A percentile compares a stretch with the other conserved stretches of the same genome.
phyloP scores from a whole-genome alignment of 345 rosid species.

The Hypericum androsaemum region DNA sequence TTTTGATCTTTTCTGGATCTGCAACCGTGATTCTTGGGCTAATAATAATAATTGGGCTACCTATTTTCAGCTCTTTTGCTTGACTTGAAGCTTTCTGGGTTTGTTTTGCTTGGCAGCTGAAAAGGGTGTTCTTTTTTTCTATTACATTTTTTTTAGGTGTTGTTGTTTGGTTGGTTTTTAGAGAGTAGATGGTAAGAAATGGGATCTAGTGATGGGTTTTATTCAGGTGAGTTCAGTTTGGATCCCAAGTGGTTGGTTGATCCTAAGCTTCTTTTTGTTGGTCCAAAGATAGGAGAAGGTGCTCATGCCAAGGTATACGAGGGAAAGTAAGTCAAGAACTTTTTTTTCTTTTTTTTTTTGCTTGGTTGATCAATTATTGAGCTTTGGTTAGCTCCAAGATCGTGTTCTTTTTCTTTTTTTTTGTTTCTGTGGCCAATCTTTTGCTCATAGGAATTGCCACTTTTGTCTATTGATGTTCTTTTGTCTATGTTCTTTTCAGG shows the following conservation, averaged over 20 bases:
- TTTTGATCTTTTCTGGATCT: too few relatives aligned
- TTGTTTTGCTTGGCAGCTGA: too few relatives aligned
- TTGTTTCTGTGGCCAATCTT: too few relatives aligned
- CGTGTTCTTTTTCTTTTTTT: too few relatives aligned
- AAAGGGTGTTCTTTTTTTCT: slow-evolving; percentile 13
- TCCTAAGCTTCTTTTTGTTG: slow-evolving; percentile 84
- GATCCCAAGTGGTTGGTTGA: slow-evolving; percentile 86
- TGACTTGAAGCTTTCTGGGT: too few relatives aligned
- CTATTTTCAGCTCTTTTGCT: too few relatives aligned
- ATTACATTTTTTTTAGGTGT: slow-evolving; percentile 10
- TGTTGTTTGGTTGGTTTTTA: too few relatives aligned
- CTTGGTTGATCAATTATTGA: slow-evolving; percentile 4
- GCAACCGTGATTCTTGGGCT: too few relatives aligned
- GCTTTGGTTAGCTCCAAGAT: slow-evolving; percentile 10
- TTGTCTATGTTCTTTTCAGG: slow-evolving; percentile 27
- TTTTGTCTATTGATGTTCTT: background rate
- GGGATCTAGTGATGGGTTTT: slow-evolving; percentile 78
- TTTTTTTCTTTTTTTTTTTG: slow-evolving; percentile 9
- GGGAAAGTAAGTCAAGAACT: slow-evolving; percentile 71
- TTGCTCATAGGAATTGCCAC: too few relatives aligned
- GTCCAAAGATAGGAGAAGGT: slow-evolving; percentile 97
- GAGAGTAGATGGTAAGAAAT: slow-evolving; percentile 19
- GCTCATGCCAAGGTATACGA: slow-evolving; percentile 98
- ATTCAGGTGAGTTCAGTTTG: slow-evolving; percentile 48
- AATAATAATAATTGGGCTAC: too few relatives aligned